Conservation (phyloP, 768 basidiomycete genomes). For the Trametes cinnabarina region DNA sequence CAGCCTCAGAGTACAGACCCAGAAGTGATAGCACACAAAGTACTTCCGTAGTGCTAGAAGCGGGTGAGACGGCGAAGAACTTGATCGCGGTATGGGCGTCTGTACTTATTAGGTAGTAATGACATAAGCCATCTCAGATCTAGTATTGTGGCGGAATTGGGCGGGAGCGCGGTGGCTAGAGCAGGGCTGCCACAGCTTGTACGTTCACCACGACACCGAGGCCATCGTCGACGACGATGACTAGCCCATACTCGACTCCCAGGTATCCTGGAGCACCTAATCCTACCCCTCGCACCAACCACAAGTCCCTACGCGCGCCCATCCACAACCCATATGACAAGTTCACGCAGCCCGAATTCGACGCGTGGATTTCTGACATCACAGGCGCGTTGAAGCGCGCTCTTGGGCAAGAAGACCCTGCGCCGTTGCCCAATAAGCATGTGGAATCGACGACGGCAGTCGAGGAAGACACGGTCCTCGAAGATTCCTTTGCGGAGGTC, state of each 20-base stretch:
- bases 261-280: conserved; percentile 20
- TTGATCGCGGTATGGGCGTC: no score
- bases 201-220: not conserved
- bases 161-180: no score
- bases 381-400: conserved; percentile 56
- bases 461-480: conserved; percentile 33
- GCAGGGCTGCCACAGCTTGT: not conserved
- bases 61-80: not conserved
- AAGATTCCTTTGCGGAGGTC: conserved; percentile 58
- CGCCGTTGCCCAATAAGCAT: not conserved
- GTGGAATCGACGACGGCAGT: conserved; percentile 27
- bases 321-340: conserved; percentile 73
- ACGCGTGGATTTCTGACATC: conserved; percentile 67
- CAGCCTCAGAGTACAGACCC: no score
- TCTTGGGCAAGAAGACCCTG: conserved; percentile 43
- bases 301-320: conserved; percentile 41
- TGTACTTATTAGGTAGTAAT: not conserved
- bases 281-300: conserved; percentile 23
- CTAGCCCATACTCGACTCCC: conserved; percentile 21
- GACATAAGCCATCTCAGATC: conserved; percentile 8
- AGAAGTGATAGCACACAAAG: no score
- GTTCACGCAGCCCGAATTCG: conserved; percentile 65
- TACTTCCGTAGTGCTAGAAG: not conserved
- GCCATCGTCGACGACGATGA: conserved; percentile 17
- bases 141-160: conserved; percentile 5